These are phyloP conservation scores for Talaromyces sp. DNA, from an alignment of 2,329 filamentous ascomycete species.

Conservation along the genomic window DNA sequence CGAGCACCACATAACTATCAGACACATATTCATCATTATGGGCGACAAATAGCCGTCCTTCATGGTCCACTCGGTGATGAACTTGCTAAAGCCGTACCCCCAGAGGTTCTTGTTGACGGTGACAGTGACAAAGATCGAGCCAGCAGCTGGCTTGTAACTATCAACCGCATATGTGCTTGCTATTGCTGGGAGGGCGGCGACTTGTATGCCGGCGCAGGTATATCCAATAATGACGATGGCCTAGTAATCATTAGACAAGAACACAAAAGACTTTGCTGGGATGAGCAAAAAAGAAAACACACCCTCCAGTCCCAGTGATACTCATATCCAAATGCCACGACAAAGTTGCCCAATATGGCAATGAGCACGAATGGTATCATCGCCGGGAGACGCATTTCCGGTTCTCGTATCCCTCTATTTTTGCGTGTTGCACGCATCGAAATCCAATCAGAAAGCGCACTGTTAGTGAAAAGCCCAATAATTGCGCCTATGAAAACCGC, in stretches of 20 bases:
- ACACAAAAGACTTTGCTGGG: background rate
- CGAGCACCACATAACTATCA: conserved; percentile 50
- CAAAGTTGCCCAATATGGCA: conserved; percentile 54
- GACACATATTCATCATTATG: conserved; percentile 56
- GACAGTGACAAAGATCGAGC: conserved; percentile 55
- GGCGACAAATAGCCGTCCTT: conserved; percentile 49
- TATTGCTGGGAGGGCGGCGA: conserved; percentile 57
- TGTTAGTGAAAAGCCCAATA: conserved; percentile 52
- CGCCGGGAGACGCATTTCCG: conserved; percentile 54
- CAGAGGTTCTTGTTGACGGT: conserved; percentile 40
- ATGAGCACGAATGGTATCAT: conserved; percentile 55
- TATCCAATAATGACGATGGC: conserved; percentile 52
- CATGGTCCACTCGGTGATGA: conserved; percentile 50
- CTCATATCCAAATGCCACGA: conserved; percentile 51
- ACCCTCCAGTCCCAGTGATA: conserved; percentile 50
- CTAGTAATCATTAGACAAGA: conserved; percentile 23
- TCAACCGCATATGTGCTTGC: conserved; percentile 56
- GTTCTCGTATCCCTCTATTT: conserved; percentile 53
- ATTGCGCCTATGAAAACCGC: conserved; percentile 51
- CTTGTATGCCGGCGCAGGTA: conserved; percentile 52
- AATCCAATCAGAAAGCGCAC: conserved; percentile 55
- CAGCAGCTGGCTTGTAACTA: conserved; percentile 59
- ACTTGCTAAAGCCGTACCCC: conserved; percentile 42
- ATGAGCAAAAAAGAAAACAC: conserved; percentile 14
- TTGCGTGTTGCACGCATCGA: conserved; percentile 47